Base-by-base conservation (phyloP, 768 basidiomycete genomes). In the Postia placenta region DNA sequence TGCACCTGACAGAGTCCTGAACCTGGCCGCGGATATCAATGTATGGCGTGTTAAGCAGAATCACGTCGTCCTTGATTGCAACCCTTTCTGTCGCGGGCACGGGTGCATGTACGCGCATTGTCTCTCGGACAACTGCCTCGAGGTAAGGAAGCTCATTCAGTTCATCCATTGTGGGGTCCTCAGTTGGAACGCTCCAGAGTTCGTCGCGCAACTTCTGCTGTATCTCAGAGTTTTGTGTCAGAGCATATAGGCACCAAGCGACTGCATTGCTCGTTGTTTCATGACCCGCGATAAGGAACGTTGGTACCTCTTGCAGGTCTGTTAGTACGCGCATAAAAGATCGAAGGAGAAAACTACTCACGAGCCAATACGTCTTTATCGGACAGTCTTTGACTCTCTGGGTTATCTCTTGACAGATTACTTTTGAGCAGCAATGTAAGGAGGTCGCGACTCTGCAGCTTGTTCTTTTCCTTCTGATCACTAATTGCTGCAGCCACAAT, bases 131-230 rank as follows among this genome's bases (percentile, higher is more conserved):
- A 9, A 83, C 74, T 25, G 69, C 70, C 51, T 87, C 87, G 19
- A 90, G 77, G 57, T 85, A 87, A 0, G 81, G 75, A 2, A 91
- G 67, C 2, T 74, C 67, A 49, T 77, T n/a, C n/a, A n/a, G n/a
- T n/a, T n/a, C n/a, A n/a, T n/a, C n/a, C n/a, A n/a, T n/a, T n/a
- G n/a, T n/a, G 75, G 2, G 89, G 71, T 25, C 9, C 38, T 48
- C 38, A 19, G 74, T 79, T 2, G 69, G 57, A 12, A 81, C 67
- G 0, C 64, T 59, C 25, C 58, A 52, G 17, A 73, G 48, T 52
- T 75, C 73, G 4, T 66, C 59, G 11, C 69, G 68, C 0, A 75
- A 62, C 17, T 61, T 59, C 11, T 60, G 38, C 57, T 72, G 73
- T 33, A 66, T 51, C 1, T 60, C 61, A 2, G 65, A 65, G 28